phyloP scores from a whole-genome alignment of 805 yeast genomes.

The Pichia deserticola region DNA sequence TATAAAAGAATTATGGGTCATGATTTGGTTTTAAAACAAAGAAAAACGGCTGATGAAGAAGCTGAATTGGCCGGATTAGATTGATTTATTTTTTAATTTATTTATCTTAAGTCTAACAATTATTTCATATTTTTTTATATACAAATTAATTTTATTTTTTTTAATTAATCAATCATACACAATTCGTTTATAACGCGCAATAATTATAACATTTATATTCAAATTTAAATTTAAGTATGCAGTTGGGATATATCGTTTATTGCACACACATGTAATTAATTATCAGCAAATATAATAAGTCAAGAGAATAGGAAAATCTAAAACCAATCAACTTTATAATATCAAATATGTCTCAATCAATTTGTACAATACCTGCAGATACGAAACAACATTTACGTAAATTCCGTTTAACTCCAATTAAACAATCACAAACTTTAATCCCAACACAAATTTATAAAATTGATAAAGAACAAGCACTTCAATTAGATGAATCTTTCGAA shows the following conservation, averaged over 20 bases:
- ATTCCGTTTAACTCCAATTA: slow-evolving; percentile 52
- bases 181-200: too few species aligned
- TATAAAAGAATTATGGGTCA: slow-evolving; percentile 89
- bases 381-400: slow-evolving; percentile 56
- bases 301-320: too few species aligned
- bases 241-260: too few species aligned
- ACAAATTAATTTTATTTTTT: too few species aligned
- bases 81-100: background rate
- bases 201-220: too few species aligned
- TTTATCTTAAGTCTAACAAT: background rate
- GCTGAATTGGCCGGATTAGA: slow-evolving; percentile 35
- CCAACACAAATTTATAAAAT: slow-evolving; percentile 59
- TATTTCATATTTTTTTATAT: background rate
- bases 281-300: too few species aligned
- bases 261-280: too few species aligned
- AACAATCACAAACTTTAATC: slow-evolving; percentile 54
- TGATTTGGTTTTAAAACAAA: slow-evolving; percentile 78
- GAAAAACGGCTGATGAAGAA: slow-evolving; percentile 61
- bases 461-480: slow-evolving; percentile 50
- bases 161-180: too few species aligned
- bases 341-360: slow-evolving; percentile 35
- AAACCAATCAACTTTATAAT: too few species aligned
- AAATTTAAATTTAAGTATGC: too few species aligned
- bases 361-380: slow-evolving; percentile 57
- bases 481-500: slow-evolving; percentile 36